A percentile compares a stretch with the other conserved stretches of the same genome.
Evolutionary conservation across 805 yeast species (phyloP).

Genomic region (Teunomyces atbi): DNA sequence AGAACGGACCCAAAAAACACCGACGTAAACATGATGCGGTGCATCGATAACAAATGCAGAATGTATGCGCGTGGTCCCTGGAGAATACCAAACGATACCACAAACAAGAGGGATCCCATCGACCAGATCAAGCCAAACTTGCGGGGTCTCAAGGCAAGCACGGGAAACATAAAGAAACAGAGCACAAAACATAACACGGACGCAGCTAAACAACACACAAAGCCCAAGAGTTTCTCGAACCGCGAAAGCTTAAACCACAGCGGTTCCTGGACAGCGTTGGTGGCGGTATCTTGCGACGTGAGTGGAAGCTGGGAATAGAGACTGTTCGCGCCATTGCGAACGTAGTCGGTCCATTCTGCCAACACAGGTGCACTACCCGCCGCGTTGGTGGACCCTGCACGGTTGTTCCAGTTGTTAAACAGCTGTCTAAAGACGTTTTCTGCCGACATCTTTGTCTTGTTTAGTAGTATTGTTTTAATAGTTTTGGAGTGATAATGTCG

Average conservation of each 20-base stretch:
- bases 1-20: conserved; percentile 80
- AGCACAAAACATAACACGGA: conserved; percentile 78
- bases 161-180: conserved; percentile 84
- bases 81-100: conserved; percentile 82
- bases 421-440: conserved; percentile 35
- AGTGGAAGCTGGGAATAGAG: conserved; percentile 66
- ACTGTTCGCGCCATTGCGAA: conserved; percentile 46
- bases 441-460: conserved; percentile 23
- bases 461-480: neutral
- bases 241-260: conserved; percentile 73
- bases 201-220: conserved; percentile 72
- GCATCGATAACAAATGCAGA: conserved; percentile 69
- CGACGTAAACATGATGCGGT: conserved; percentile 74
- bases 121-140: conserved; percentile 93
- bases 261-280: conserved; percentile 55
- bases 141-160: conserved; percentile 82
- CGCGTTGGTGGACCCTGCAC: conserved; percentile 9
- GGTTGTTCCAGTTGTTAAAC: conserved; percentile 30
- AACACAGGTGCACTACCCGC: conserved; percentile 24
- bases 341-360: conserved; percentile 44
- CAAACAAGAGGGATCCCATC: conserved; percentile 82
- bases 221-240: conserved; percentile 77
- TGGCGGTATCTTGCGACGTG: conserved; percentile 43
- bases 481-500: neutral
- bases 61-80: conserved; percentile 89